These are phyloP conservation scores for Globisporangium paroecandrum DNA, from an alignment of 352 stramenopile species.

Conservation along the genomic window DNA sequence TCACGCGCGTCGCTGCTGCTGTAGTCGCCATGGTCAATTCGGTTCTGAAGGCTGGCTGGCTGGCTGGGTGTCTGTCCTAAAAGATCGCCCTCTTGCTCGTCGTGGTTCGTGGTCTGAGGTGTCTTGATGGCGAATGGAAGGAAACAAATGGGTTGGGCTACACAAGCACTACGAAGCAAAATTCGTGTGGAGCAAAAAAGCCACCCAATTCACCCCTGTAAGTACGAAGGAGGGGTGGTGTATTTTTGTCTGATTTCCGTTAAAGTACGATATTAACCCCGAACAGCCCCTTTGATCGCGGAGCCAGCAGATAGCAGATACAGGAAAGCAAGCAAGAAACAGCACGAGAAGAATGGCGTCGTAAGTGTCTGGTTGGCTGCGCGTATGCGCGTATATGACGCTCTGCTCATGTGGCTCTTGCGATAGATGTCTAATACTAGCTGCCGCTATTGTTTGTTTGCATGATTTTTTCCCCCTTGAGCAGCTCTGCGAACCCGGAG, in stretches of 20 bases:
- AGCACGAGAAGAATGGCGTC: conserved; percentile 2
- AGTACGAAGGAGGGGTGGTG: not conserved
- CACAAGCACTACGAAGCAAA: not conserved
- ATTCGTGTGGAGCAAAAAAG: not conserved
- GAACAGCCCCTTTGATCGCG: not conserved
- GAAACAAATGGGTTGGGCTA: not conserved
- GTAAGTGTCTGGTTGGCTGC: not conserved
- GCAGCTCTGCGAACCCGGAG: conserved; percentile 35
- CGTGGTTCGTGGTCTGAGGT: not conserved
- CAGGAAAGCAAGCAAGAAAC: not conserved
- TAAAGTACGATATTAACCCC: not conserved
- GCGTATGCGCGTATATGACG: not conserved
- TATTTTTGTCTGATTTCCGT: not conserved
- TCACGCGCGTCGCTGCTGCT: conserved; percentile 40
- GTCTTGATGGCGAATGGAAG: conserved; percentile 1
- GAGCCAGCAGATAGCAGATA: conserved; percentile 2
- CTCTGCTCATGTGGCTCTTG: not conserved
- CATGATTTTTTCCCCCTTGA: not conserved
- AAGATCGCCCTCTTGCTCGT: not conserved
- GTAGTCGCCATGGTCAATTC: conserved; percentile 24
- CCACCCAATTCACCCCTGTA: not conserved
- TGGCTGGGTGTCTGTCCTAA: not conserved
- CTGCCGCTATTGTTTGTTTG: not conserved
- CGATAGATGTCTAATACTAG: not conserved
- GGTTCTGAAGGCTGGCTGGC: not conserved